Evolutionary conservation across 495 filamentous ascomycete genomes (phyloP), one percentile per base, ranked within the genome.

Genomic region (Tuber microsphaerosporum): DNA sequence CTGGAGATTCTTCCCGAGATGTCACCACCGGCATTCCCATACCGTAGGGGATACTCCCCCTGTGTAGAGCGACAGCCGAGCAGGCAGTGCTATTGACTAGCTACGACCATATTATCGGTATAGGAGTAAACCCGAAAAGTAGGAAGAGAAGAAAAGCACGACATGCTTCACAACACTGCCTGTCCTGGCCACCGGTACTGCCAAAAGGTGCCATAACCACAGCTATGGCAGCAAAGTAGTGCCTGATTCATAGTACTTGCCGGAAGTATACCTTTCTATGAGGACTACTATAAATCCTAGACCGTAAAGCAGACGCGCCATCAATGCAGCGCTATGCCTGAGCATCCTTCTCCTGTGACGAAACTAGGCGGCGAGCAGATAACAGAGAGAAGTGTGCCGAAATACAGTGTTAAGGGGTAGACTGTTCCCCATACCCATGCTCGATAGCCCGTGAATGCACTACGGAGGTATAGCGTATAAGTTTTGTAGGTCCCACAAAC

Each of bases 1-100:
- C 85, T 79, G 81, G 89, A 89, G 0, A 87, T 87, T 85, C 86
- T 88, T 10, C 85, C 86, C 41, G 87, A 85, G 7, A 89, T 83
- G 45, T 88, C 87, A 41, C 86, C 87, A 34, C 88, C 88, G 44
- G 87, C 85, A 19, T 86, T 89, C 2, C 88, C 22, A 88, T 81
- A 7, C 88, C 22, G 88, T 81, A 7, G 84, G 86, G 69, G 89
- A 87, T 56, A 88, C 84, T 73, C 86, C 86, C 12, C 83, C 86
- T 39, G 83, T 84, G 88, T 85, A 37, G 88, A 87, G 9, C 87
- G 85, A 26, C 84, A 31, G 85, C 84, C 1, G 86, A 85, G 6
- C 88, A 86, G 2, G 85, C 83, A 2, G 87, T 84, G 75, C 88
- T 89, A 80, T 88, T 89, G 65, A 87, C 84, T 9, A 83, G 86